A percentile compares a stretch with the other conserved stretches of the same genome.
phyloP scores from a whole-genome alignment of 2,329 filamentous ascomycete species.

The Pseudodiploospora longispora region DNA sequence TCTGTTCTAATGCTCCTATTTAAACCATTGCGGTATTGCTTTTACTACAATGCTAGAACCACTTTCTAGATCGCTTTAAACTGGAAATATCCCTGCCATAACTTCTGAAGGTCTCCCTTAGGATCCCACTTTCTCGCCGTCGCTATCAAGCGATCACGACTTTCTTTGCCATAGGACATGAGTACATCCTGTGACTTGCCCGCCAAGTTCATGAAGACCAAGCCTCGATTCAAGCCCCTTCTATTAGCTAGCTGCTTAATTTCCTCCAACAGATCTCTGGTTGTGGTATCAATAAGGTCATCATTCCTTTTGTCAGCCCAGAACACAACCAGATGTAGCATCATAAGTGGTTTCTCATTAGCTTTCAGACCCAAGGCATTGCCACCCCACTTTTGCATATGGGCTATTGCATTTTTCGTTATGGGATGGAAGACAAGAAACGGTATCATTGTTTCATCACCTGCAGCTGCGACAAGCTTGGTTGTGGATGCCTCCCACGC shows the following conservation, averaged over 20 bases:
- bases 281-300: slow-evolving; percentile 16
- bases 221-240: slow-evolving; percentile 21
- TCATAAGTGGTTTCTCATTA: slow-evolving; percentile 23
- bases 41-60: no score
- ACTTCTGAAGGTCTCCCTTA: slow-evolving; percentile 15
- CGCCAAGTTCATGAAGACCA: slow-evolving; percentile 29
- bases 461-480: slow-evolving; percentile 9
- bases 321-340: slow-evolving; percentile 20
- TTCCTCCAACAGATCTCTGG: slow-evolving; percentile 8
- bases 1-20: no score
- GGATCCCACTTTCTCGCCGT: slow-evolving; percentile 22
- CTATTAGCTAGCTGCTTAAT: slow-evolving; percentile 19
- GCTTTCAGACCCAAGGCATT: slow-evolving; percentile 32
- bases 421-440: slow-evolving; percentile 31
- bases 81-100: slow-evolving; percentile 17
- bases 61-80: background rate
- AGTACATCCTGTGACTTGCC: slow-evolving; percentile 28
- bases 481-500: slow-evolving; percentile 15
- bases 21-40: no score
- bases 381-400: slow-evolving; percentile 28
- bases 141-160: slow-evolving; percentile 16
- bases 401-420: slow-evolving; percentile 22
- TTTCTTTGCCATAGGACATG: slow-evolving; percentile 28
- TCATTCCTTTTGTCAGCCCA: slow-evolving; percentile 23
- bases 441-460: slow-evolving; percentile 7